phyloP scores from a whole-genome alignment of 805 yeast species.

The Tetrapisispora fleetii region DNA sequence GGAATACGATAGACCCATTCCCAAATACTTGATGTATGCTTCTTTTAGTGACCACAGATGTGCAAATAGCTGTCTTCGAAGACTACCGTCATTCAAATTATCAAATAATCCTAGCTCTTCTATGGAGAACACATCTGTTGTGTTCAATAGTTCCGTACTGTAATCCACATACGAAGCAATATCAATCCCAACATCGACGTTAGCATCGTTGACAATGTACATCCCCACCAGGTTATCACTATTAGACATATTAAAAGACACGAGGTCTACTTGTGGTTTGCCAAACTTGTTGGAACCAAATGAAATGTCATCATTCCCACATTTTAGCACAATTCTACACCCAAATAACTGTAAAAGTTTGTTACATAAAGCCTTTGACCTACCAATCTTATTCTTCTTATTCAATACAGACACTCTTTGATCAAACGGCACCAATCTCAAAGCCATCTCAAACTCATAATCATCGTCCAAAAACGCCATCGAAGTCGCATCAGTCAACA shows the following conservation, averaged over 20 bases:
- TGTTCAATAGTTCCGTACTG: slow-evolving; percentile 27
- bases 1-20: slow-evolving; percentile 43
- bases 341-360: slow-evolving; percentile 39
- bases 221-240: slow-evolving; percentile 43
- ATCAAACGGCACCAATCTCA: slow-evolving; percentile 37
- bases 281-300: slow-evolving; percentile 38
- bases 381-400: slow-evolving; percentile 30
- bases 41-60: slow-evolving; percentile 76
- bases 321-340: slow-evolving; percentile 17
- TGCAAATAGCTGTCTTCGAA: slow-evolving; percentile 33
- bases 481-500: neutral
- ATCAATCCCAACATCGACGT: slow-evolving; percentile 37
- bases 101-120: slow-evolving; percentile 23
- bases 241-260: slow-evolving; percentile 47
- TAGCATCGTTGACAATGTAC: slow-evolving; percentile 28
- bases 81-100: slow-evolving; percentile 6
- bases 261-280: slow-evolving; percentile 39
- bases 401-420: slow-evolving; percentile 35
- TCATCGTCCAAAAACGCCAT: slow-evolving; percentile 13
- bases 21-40: slow-evolving; percentile 57
- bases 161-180: slow-evolving; percentile 31
- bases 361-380: slow-evolving; percentile 34
- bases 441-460: slow-evolving; percentile 38
- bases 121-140: slow-evolving; percentile 34
- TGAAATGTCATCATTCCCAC: neutral